A percentile compares a stretch with the other conserved stretches of the same genome.
Evolutionary conservation across 176 grass and related monocot genomes (phyloP).

Genomic region (Lolium rigidum): DNA sequence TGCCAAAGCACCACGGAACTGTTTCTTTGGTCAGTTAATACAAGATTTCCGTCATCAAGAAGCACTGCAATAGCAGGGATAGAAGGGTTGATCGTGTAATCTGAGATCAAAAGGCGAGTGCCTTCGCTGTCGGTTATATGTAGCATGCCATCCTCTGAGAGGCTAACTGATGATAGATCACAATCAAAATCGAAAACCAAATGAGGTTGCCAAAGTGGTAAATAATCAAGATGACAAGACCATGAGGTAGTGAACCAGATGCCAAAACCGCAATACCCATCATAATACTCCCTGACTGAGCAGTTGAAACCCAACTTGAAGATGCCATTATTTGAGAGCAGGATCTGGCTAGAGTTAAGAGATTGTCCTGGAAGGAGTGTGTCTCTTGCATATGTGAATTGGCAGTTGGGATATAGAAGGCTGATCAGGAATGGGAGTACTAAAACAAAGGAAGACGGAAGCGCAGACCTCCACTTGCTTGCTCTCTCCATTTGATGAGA

Average conservation of each 20-base stretch:
- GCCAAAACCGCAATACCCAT: not conserved
- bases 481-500: not conserved
- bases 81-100: not conserved
- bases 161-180: not conserved
- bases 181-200: not conserved
- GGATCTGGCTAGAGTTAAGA: not conserved
- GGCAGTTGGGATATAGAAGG: constrained; percentile 1
- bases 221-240: not conserved
- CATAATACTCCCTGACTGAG: not conserved
- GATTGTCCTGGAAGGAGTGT: not conserved
- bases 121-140: not conserved
- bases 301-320: not conserved
- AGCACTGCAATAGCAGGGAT: not conserved
- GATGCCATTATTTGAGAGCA: not conserved
- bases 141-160: not conserved
- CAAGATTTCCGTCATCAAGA: not conserved
- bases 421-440: constrained; percentile 12
- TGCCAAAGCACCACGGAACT: not conserved
- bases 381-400: not conserved
- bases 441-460: not conserved
- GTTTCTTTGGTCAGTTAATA: not conserved
- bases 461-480: not conserved
- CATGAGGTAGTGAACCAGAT: not conserved
- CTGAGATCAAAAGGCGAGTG: not conserved
- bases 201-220: not conserved